Conservation (phyloP, 768 basidiomycete species). For the Termitomyces sp. region DNA sequence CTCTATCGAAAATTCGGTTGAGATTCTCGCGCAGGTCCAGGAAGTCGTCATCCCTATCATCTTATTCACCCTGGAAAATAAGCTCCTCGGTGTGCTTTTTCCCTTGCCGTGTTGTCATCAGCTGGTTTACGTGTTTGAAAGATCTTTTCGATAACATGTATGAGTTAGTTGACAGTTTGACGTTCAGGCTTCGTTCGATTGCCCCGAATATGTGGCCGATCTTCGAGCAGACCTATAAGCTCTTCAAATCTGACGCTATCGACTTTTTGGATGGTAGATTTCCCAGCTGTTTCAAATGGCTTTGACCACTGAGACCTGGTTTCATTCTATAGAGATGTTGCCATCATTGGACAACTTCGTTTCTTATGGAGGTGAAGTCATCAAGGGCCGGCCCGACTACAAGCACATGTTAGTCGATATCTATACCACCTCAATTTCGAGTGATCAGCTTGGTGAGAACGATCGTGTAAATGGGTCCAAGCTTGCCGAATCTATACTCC, state of each 20-base stretch:
- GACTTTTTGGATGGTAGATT: constrained; percentile 82
- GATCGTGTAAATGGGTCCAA: constrained; percentile 85
- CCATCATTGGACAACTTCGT: constrained; percentile 88
- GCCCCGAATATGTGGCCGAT: constrained; percentile 85
- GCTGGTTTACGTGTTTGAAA: constrained; percentile 23
- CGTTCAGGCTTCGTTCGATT: constrained; percentile 75
- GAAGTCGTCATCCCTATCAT: constrained; percentile 81
- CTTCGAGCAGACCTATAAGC: constrained; percentile 76
- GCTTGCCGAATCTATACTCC: constrained; percentile 76
- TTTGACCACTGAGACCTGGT: neutral
- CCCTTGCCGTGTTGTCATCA: neutral
- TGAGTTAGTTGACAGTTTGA: constrained; percentile 80
- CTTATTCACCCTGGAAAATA: constrained; percentile 70
- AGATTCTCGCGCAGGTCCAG: constrained; percentile 76
- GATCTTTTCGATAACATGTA: constrained; percentile 88
- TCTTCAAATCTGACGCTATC: constrained; percentile 80
- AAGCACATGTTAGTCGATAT: constrained; percentile 80
- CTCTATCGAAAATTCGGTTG: constrained; percentile 68
- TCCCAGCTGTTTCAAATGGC: neutral
- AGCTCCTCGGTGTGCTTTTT: constrained; percentile 60
- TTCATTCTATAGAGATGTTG: constrained; percentile 65
- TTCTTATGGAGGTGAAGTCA: constrained; percentile 74
- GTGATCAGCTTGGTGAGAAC: constrained; percentile 73
- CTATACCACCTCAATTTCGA: constrained; percentile 71
- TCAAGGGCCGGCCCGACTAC: constrained; percentile 74